A percentile compares a stretch with the other conserved stretches of the same genome.
Evolutionary conservation across 148 eudicot species (phyloP).

Genomic region (Rhododendron henanense): DNA sequence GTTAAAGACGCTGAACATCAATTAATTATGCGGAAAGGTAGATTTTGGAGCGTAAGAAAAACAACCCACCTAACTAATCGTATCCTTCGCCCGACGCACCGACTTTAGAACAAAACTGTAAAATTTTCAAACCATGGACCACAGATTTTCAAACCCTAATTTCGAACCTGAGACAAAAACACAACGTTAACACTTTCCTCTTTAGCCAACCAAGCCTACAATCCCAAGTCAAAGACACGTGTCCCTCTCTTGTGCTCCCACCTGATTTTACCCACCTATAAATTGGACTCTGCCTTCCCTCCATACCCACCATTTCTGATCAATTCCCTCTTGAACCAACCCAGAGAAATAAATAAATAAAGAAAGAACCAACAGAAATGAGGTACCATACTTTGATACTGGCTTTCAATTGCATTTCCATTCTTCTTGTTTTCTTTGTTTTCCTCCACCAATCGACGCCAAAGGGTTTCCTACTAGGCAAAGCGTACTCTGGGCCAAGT

Average conservation of each 20-base stretch:
- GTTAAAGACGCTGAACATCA: neutral
- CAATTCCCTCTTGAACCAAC: neutral
- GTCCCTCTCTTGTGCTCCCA: neutral
- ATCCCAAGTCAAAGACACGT: neutral
- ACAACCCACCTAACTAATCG: neutral
- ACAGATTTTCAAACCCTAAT: neutral
- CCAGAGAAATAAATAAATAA: neutral
- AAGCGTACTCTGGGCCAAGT: conserved; percentile 24
- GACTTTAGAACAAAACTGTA: neutral
- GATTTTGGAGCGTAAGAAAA: neutral
- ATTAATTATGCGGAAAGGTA: neutral
- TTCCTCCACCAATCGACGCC: neutral
- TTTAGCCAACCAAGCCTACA: neutral
- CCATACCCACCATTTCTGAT: neutral
- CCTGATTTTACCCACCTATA: neutral
- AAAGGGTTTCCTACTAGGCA: neutral
- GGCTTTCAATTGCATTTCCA: neutral
- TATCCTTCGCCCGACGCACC: neutral
- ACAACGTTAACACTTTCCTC: neutral
- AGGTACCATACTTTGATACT: neutral
- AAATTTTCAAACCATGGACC: conserved; percentile 3
- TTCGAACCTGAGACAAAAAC: neutral
- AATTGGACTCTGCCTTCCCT: neutral
- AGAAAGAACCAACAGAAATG: neutral
- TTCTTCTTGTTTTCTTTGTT: neutral